Percentiles rank a stretch among this genome's conserved stretches.
Evolutionary conservation across 169 alveolate genomes (phyloP).

Genomic region (Cryptosporidium sp.): DNA sequence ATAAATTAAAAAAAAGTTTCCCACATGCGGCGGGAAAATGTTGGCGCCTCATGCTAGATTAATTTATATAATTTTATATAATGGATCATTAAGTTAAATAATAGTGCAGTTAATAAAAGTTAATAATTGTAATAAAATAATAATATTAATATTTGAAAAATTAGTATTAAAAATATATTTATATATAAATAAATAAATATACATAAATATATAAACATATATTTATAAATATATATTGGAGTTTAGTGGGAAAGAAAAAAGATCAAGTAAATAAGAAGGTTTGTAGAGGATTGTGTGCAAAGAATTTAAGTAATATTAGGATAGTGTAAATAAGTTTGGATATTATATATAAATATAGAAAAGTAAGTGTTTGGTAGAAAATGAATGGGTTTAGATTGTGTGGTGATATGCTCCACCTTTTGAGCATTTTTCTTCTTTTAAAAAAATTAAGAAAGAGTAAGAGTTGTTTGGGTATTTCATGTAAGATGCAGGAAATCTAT

Average conservation of each 20-base stretch:
- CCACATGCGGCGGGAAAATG: not conserved
- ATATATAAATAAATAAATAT: no score
- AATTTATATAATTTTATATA: no score
- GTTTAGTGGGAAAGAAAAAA: no score
- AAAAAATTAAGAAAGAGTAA: constrained; percentile 90
- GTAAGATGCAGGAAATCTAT: constrained; percentile 96
- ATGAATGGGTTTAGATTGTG: constrained; percentile 93
- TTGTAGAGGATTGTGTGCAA: not conserved
- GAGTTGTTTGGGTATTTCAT: constrained; percentile 94
- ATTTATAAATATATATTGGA: no score
- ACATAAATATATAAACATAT: no score
- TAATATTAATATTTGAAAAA: no score
- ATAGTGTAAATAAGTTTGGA: not conserved
- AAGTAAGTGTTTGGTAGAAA: constrained; percentile 69
- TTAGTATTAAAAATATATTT: no score
- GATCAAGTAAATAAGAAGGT: not conserved
- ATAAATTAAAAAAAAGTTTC: not conserved
- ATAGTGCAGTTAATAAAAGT: no score
- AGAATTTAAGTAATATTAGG: not conserved
- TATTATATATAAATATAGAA: not conserved
- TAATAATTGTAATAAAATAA: no score
- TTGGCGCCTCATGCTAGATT: not conserved
- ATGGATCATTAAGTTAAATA: not conserved
- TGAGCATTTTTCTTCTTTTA: constrained; percentile 91
- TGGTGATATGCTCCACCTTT: constrained; percentile 94